A percentile compares a stretch with the other conserved stretches of the same genome.
Evolutionary conservation across 345 rosid genomes (phyloP).

Genomic region (Linum lewisii): DNA sequence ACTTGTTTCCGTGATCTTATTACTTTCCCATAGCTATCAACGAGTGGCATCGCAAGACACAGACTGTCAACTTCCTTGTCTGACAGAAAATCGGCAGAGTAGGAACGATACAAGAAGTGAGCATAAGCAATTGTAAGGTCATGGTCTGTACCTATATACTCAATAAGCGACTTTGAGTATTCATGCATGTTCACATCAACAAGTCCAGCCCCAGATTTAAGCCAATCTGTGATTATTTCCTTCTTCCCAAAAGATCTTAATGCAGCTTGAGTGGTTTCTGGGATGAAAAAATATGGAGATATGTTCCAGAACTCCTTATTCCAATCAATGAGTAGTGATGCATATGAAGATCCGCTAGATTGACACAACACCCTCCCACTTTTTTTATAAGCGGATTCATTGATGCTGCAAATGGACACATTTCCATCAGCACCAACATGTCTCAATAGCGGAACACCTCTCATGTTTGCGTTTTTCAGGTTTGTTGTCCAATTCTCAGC

Average conservation of each 20-base stretch:
- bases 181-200: slow-evolving; percentile 12
- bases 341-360: neutral
- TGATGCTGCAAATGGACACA: slow-evolving; percentile 27
- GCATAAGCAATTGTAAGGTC: slow-evolving; percentile 36
- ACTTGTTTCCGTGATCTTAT: slow-evolving; percentile 16
- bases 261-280: slow-evolving; percentile 29
- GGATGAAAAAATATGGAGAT: slow-evolving; percentile 33
- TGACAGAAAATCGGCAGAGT: slow-evolving; percentile 14
- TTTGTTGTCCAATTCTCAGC: slow-evolving; percentile 41
- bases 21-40: slow-evolving; percentile 40
- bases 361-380: slow-evolving; percentile 14
- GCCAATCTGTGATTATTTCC: slow-evolving; percentile 34
- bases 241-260: slow-evolving; percentile 13
- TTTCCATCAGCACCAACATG: slow-evolving; percentile 29
- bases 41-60: slow-evolving; percentile 39
- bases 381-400: slow-evolving; percentile 2
- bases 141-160: slow-evolving; percentile 16
- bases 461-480: slow-evolving; percentile 25
- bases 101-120: slow-evolving; percentile 50
- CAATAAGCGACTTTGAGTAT: slow-evolving; percentile 21
- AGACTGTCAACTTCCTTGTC: slow-evolving; percentile 12
- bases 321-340: slow-evolving; percentile 51
- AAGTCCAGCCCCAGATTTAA: slow-evolving; percentile 14
- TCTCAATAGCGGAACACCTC: slow-evolving; percentile 39
- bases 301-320: slow-evolving; percentile 34